Conservation (phyloP, 257 asterid species). For the Penstemon davidsonii region DNA sequence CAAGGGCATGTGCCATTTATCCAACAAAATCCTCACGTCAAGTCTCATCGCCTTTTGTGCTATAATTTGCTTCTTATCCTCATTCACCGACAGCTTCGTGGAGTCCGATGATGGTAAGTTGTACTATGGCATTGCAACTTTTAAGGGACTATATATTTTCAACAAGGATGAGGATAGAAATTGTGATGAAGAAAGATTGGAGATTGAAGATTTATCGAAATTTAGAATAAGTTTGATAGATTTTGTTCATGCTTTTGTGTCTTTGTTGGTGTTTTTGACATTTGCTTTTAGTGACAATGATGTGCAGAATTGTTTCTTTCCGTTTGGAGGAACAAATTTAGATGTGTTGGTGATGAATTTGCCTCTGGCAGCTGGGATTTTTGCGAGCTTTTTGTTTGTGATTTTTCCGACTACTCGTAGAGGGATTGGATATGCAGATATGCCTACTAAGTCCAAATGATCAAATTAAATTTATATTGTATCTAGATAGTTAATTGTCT, state of each 20-base stretch:
- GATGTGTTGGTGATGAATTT: conserved; percentile 50
- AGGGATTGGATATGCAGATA: conserved; percentile 60
- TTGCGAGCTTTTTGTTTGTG: conserved; percentile 57
- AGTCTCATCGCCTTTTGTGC: conserved; percentile 42
- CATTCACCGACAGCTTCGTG: conserved; percentile 57
- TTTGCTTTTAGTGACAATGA: conserved; percentile 55
- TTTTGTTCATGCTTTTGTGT: conserved; percentile 51
- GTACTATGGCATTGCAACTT: conserved; percentile 52
- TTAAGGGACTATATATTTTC: conserved; percentile 51
- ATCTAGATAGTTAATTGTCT: neutral
- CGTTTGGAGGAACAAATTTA: conserved; percentile 35
- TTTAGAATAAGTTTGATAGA: conserved; percentile 41
- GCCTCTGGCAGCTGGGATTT: conserved; percentile 55
- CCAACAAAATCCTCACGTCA: conserved; percentile 48
- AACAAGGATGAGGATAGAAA: conserved; percentile 17
- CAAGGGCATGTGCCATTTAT: conserved; percentile 41
- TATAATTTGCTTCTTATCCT: conserved; percentile 45
- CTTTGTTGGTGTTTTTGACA: conserved; percentile 50
- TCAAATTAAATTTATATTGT: neutral
- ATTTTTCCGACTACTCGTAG: conserved; percentile 61
- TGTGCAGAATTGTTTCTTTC: conserved; percentile 53
- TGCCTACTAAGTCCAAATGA: conserved; percentile 24
- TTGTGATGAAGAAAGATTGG: neutral
- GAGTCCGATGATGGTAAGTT: conserved; percentile 38
- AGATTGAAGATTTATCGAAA: conserved; percentile 27